phyloP scores from a whole-genome alignment of 2,329 filamentous ascomycete species.

The Colletotrichum plurivorum region DNA sequence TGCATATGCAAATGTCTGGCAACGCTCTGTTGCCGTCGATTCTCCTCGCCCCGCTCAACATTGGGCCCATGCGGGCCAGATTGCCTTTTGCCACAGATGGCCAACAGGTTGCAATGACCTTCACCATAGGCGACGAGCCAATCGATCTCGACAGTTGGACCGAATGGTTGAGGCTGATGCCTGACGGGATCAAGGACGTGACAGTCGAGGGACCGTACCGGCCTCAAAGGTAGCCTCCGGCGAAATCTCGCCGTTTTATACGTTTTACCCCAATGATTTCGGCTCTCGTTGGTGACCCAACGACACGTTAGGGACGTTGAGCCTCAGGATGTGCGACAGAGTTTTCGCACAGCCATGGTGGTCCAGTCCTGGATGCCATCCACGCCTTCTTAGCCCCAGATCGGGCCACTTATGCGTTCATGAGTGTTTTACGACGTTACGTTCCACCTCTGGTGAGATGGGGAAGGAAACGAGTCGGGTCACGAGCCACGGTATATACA shows the following conservation, averaged over 20 bases:
- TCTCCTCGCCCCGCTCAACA: conserved; percentile 65
- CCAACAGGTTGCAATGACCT: conserved; percentile 64
- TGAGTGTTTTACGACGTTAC: conserved; percentile 17
- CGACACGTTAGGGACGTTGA: too few relatives aligned
- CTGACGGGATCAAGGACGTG: conserved; percentile 68
- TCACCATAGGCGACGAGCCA: conserved; percentile 65
- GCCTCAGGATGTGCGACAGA: too few relatives aligned
- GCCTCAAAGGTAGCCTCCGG: conserved; percentile 50
- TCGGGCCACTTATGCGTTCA: conserved; percentile 14
- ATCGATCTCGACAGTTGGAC: conserved; percentile 68
- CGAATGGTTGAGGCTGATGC: conserved; percentile 72
- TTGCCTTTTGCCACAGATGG: conserved; percentile 60
- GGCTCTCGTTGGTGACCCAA: neutral
- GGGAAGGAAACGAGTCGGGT: neutral
- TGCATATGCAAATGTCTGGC: conserved; percentile 70
- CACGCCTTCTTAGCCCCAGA: neutral
- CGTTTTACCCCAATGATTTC: conserved; percentile 12
- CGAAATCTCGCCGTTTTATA: conserved; percentile 17
- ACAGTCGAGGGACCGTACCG: conserved; percentile 67
- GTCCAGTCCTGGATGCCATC: too few relatives aligned
- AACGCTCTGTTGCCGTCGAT: conserved; percentile 69
- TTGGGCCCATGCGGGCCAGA: conserved; percentile 53
- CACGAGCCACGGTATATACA: conserved; percentile 1
- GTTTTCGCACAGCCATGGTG: neutral
- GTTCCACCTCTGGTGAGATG: neutral